phyloP scores from a whole-genome alignment of 257 asterid species.

The Gentiana dahurica region DNA sequence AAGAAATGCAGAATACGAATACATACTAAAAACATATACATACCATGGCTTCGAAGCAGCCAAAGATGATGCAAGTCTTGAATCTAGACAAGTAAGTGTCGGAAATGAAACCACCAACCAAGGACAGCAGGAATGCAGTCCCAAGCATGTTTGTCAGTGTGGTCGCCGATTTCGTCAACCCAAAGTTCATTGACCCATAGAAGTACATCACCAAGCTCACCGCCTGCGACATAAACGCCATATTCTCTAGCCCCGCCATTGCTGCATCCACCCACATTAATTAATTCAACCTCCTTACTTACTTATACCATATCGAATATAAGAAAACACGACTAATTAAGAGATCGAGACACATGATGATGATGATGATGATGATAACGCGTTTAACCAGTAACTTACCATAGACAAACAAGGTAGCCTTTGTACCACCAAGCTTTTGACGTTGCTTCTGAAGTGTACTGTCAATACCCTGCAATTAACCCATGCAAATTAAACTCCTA shows the following conservation, averaged over 20 bases:
- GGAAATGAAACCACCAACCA: slow-evolving; percentile 51
- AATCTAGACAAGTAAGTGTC: slow-evolving; percentile 55
- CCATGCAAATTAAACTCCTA: too few species aligned
- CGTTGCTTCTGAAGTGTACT: slow-evolving; percentile 15
- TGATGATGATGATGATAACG: too few species aligned
- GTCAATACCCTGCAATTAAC: slow-evolving; percentile 25
- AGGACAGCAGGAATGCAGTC: slow-evolving; percentile 38
- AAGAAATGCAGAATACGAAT: too few species aligned
- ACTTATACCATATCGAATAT: too few species aligned
- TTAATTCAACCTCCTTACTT: too few species aligned
- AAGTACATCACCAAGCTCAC: slow-evolving; percentile 53
- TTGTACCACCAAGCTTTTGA: slow-evolving; percentile 34
- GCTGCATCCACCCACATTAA: slow-evolving; percentile 21
- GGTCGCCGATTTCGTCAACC: slow-evolving; percentile 46
- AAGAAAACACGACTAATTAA: neutral
- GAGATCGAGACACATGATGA: neutral
- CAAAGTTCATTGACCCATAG: slow-evolving; percentile 50
- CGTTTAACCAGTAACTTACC: slow-evolving; percentile 17
- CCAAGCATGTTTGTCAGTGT: slow-evolving; percentile 50
- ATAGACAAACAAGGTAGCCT: slow-evolving; percentile 39
- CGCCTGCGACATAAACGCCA: slow-evolving; percentile 39
- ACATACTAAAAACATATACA: neutral
- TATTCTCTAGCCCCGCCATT: slow-evolving; percentile 34
- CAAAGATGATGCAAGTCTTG: slow-evolving; percentile 47
- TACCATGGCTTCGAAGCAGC: slow-evolving; percentile 39